A percentile compares a stretch with the other conserved stretches of the same genome.
Conservation (phyloP, 1,139 yeast genomes). For the Kodamaea sp. region DNA sequence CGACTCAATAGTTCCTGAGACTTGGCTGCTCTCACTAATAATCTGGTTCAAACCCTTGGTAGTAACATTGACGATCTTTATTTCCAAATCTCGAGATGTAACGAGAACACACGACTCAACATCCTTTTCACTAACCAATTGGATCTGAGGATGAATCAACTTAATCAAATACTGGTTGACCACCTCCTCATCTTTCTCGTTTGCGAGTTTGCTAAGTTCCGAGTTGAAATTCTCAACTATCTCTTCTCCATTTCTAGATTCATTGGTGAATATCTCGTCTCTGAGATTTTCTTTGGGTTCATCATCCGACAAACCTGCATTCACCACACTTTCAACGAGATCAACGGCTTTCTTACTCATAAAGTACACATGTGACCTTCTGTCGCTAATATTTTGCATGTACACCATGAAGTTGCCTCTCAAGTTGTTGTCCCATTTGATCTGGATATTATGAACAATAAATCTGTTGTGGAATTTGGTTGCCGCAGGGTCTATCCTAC, state of each 20-base stretch:
- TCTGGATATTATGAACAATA: conserved; percentile 71
- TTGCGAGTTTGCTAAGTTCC: conserved; percentile 27
- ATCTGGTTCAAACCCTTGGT: conserved; percentile 48
- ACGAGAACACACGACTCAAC: conserved; percentile 47
- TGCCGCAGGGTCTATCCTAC: conserved; percentile 28
- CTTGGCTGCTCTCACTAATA: conserved; percentile 37
- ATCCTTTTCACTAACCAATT: conserved; percentile 35
- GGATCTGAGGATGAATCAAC: conserved; percentile 48
- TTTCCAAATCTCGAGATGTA: conserved; percentile 70
- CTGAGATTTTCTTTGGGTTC: conserved; percentile 15
- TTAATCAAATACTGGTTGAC: conserved; percentile 43
- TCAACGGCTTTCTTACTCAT: conserved; percentile 73
- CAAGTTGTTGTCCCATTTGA: conserved; percentile 76
- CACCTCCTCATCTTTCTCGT: conserved; percentile 31
- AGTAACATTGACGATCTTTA: conserved; percentile 61
- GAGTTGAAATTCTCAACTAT: conserved; percentile 36
- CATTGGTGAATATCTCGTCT: conserved; percentile 11
- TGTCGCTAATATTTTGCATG: conserved; percentile 57
- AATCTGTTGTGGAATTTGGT: conserved; percentile 69
- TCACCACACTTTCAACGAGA: conserved; percentile 48
- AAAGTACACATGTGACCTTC: conserved; percentile 59
- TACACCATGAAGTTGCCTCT: conserved; percentile 66
- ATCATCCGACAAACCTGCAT: conserved; percentile 11
- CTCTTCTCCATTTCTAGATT: conserved; percentile 30
- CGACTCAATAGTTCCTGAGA: conserved; percentile 59